phyloP scores from a whole-genome alignment of 805 yeast species.

The Candida morakotiae region DNA sequence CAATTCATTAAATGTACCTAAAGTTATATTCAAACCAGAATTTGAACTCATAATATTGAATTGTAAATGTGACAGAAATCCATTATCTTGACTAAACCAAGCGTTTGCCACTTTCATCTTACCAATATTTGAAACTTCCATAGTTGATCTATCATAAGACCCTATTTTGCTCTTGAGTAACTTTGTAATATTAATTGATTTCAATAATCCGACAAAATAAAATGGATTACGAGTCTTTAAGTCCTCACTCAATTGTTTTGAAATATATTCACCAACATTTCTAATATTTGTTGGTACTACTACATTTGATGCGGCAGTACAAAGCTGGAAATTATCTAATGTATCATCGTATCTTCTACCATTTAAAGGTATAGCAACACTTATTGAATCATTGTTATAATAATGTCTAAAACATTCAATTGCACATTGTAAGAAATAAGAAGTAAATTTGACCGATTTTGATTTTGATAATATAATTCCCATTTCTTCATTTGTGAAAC shows the following conservation, averaged over 20 bases:
- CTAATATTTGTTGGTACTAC: constrained; percentile 7
- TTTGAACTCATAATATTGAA: constrained; percentile 11
- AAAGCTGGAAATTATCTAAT: constrained; percentile 8
- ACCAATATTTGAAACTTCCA: constrained; percentile 20
- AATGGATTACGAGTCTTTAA: constrained; percentile 11
- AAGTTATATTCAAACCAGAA: constrained; percentile 15
- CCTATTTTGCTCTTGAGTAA: constrained; percentile 10
- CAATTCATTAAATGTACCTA: constrained; percentile 12
- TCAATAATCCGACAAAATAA: constrained; percentile 12
- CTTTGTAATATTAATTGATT: constrained; percentile 9
- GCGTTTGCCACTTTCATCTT: constrained; percentile 10
- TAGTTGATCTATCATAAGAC: constrained; percentile 9
- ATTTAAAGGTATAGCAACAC: constrained; percentile 10
- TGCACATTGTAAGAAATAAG: constrained; percentile 15
- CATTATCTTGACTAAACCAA: constrained; percentile 17
- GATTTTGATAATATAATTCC: constrained; percentile 10
- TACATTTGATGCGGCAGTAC: constrained; percentile 12
- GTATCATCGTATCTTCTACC: constrained; percentile 15
- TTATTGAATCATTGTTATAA: background rate
- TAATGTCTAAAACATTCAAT: constrained; percentile 11
- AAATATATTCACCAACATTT: background rate
- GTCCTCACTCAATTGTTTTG: constrained; percentile 1
- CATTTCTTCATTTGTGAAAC: constrained; percentile 11
- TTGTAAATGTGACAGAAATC: constrained; percentile 12
- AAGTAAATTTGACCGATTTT: constrained; percentile 17